Percentiles rank a stretch among this genome's conserved stretches.
phyloP scores from a whole-genome alignment of 2,329 filamentous ascomycete species.

The Penicillium verrucosum region DNA sequence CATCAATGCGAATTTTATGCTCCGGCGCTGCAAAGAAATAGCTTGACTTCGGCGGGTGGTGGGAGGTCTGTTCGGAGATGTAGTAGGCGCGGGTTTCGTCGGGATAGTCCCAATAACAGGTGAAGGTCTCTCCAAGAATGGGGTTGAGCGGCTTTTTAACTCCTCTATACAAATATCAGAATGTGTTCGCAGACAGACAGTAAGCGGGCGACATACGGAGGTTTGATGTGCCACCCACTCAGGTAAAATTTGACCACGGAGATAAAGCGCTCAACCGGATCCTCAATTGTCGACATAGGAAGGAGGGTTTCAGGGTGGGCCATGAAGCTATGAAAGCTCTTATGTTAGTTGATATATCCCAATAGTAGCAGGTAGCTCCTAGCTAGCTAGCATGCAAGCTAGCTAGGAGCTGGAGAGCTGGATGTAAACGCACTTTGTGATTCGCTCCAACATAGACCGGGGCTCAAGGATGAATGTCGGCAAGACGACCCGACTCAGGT shows the following conservation, averaged over 20 bases:
- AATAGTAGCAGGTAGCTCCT: not conserved
- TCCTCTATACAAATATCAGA: conserved; percentile 56
- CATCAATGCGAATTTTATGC: conserved; percentile 91
- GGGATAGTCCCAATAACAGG: conserved; percentile 90
- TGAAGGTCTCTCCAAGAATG: conserved; percentile 90
- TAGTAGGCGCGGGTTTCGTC: conserved; percentile 88
- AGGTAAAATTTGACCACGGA: conserved; percentile 97
- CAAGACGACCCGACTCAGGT: conserved; percentile 88
- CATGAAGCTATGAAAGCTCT: conserved; percentile 73
- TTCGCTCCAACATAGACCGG: conserved; percentile 94
- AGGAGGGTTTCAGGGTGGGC: conserved; percentile 95
- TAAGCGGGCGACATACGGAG: conserved; percentile 63
- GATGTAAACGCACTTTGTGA: conserved; percentile 76
- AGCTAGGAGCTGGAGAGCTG: not conserved
- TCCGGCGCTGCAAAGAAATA: conserved; percentile 98
- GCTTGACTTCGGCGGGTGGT: conserved; percentile 96
- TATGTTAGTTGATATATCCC: not conserved
- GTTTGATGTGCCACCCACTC: conserved; percentile 98
- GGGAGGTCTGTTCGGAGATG: conserved; percentile 94
- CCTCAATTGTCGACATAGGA: conserved; percentile 79
- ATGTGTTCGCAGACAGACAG: not conserved
- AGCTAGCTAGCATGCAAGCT: not conserved
- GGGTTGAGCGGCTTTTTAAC: conserved; percentile 98
- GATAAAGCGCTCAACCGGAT: conserved; percentile 84
- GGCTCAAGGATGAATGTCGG: conserved; percentile 98